Evolutionary conservation across 1,139 yeast genomes (phyloP).

Genomic region (Zygosaccharomyces sapae): DNA sequence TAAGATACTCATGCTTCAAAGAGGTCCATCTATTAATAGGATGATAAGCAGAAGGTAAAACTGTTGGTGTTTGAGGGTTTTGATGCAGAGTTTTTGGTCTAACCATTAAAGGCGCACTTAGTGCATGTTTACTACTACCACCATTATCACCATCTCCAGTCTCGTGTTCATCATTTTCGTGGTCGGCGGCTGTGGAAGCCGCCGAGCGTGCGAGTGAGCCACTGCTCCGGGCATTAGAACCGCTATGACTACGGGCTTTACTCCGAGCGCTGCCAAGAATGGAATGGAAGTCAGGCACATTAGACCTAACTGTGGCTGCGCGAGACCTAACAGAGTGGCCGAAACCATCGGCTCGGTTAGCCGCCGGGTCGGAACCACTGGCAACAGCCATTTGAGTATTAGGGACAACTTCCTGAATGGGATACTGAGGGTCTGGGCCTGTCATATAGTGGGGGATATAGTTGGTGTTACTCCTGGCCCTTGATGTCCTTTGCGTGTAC

Average conservation of each 20-base stretch:
- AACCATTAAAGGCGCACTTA: constrained; percentile 32
- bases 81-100: constrained; percentile 37
- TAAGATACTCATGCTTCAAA: constrained; percentile 30
- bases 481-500: constrained; percentile 9
- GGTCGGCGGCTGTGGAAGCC: neutral
- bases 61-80: constrained; percentile 39
- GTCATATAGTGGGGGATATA: constrained; percentile 31
- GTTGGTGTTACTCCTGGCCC: constrained; percentile 23
- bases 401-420: constrained; percentile 35
- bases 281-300: constrained; percentile 16
- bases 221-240: no score
- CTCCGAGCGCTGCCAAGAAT: no score
- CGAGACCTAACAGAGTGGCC: constrained; percentile 1
- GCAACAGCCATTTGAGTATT: constrained; percentile 28
- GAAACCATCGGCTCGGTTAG: constrained; percentile 1
- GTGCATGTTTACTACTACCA: neutral
- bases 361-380: constrained; percentile 10
- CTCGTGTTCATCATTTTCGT: neutral
- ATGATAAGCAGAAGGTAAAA: constrained; percentile 37
- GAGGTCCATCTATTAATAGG: constrained; percentile 37
- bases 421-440: constrained; percentile 17
- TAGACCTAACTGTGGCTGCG: constrained; percentile 22
- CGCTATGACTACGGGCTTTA: no score
- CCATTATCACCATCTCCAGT: neutral
- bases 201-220: no score